Evolutionary conservation across 495 filamentous ascomycete species (phyloP), one percentile per base, ranked within the genome.

Genomic region (Penicillium pancosmium): DNA sequence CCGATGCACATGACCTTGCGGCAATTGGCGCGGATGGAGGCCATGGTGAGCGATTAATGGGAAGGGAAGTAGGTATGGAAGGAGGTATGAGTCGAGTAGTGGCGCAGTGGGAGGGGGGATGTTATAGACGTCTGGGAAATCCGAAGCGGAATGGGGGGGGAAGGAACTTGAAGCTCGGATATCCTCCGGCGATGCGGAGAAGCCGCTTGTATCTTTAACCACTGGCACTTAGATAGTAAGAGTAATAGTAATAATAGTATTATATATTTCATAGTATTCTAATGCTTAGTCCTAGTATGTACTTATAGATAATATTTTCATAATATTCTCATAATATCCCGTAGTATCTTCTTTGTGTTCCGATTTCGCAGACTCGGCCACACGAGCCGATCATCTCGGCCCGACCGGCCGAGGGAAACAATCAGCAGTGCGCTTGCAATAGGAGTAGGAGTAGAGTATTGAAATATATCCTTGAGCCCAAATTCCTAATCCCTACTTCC

Each of bases 1-100:
- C 95, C 94, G 73, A 99, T 96, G 80, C 94, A 98, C 72, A 97
- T 90, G 58, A 98, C 86, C 79, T 97, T 95, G 65, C 87, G 84
- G 64, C 88, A 88, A 60, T 90, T 88, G 48, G 77, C 82, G 27
- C 63, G 66, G 36, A 77, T 70, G 21, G 76, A 65, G 35, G 73
- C 73, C 74, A 76, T 77, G 50, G 35, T 68, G 69, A 52, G 27
- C 59, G 41, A 1, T 44, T 3, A 16, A 18, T 16, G 41, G 41
- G 41, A 44, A 1, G 8, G 34, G 11, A 31, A 23, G 23, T 4
- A 23, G 23, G 40, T 34, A 27, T 27, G 25, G 19, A 21, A 21
- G 19, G 19, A 21, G 19, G 2, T 21, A 33, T 34, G 6, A 11
- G 12, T 36, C 16, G 33, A 10, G 7, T 36, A 33, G 33, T 21